Base-by-base conservation (phyloP, 805 yeast species). In the Wickerhamomyces mucosus region DNA sequence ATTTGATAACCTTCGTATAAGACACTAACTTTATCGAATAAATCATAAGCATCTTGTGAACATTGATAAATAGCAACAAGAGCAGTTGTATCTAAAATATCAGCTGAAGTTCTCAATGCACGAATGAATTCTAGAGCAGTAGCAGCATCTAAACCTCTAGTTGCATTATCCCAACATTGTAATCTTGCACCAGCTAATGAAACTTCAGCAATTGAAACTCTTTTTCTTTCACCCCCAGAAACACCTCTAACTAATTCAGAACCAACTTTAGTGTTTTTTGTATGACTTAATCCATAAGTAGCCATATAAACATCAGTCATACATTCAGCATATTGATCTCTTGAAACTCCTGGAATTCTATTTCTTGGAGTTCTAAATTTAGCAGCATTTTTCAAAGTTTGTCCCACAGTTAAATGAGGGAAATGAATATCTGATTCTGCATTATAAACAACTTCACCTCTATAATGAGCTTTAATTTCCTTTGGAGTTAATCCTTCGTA, bases 181-280 rank as follows among this genome's bases (percentile, higher is more conserved):
- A 67, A 41, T 36, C 55, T 56, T 19, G 77, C 67, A 38, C 73
- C 74, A 32, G 63, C 51, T 18, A 61, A 43, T 12, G 65, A 46
- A 28, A 67, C 80, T 55, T 77, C 84, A 10, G 79, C 81, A 44
- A 77, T 74, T n/a, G 82, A 74, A 15, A 76, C 83, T 60, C 84
- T 71, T 54, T 77, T 77, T 44, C 84, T 60, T 55, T 77, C 81
- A 59, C 84, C 85, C 51, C 84, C 85, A 18, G 82, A 75, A 27
- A 78, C 74, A 55, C 85, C 85, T 51, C 82, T 65, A 19, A 75
- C 71, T 29, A 67, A 64, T 39, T 76, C 80, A 42, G 71, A 67
- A 48, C 85, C 84, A 29, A 77, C 83, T 34, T 72, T 63, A 18
- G 84, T 77, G 48, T 75, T 60, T 41, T 66, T 63, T 11, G 81